These are phyloP conservation scores for Cicer bijugum DNA, from an alignment of 306 rosid species.

Conservation along the genomic window DNA sequence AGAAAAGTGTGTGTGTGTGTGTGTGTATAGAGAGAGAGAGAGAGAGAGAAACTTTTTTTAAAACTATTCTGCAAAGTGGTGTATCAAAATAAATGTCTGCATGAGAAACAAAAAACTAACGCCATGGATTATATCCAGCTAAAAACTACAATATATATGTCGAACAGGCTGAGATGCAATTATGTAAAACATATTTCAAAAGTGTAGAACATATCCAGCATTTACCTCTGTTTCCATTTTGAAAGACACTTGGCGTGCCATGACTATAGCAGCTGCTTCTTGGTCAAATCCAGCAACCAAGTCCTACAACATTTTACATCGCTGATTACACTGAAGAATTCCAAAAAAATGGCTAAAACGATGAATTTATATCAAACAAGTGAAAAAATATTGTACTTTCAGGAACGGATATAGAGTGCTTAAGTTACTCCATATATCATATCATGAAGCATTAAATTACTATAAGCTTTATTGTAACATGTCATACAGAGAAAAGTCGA, in stretches of 20 bases:
- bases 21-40: not conserved
- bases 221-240: constrained; percentile 99
- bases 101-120: not conserved
- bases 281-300: constrained; percentile 99
- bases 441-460: constrained; percentile 1
- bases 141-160: constrained; percentile 24
- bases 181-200: constrained; percentile 20
- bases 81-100: constrained; percentile 7
- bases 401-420: constrained; percentile 12
- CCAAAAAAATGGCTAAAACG: constrained; percentile 7
- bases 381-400: constrained; percentile 15
- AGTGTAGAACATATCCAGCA: constrained; percentile 13
- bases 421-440: constrained; percentile 31
- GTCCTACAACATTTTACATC: constrained; percentile 59
- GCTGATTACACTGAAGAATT: constrained; percentile 16
- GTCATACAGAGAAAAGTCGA: not conserved
- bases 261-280: constrained; percentile 98
- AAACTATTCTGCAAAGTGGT: not conserved
- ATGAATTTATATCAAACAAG: constrained; percentile 25
- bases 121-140: not conserved
- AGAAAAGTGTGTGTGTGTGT: not conserved
- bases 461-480: constrained; percentile 10
- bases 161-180: not conserved
- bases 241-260: constrained; percentile 96
- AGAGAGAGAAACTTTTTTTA: not conserved